phyloP scores from a whole-genome alignment of 2,329 filamentous ascomycete species.

The Ceratocystis variospora region DNA sequence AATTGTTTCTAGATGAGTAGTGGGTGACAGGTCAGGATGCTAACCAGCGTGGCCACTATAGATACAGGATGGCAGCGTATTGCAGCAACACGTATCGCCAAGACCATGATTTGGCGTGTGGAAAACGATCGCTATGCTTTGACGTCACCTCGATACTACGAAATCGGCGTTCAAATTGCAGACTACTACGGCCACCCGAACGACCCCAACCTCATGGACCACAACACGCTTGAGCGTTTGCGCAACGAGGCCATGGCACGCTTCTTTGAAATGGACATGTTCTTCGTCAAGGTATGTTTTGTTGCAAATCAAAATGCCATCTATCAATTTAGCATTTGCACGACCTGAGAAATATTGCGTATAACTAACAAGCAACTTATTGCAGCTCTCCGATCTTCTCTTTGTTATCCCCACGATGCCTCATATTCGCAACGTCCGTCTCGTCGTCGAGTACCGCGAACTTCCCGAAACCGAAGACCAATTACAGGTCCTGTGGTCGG shows the following conservation, averaged over 20 bases:
- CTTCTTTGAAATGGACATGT: slow-evolving; percentile 47
- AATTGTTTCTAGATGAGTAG: background rate
- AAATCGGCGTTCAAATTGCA: slow-evolving; percentile 40
- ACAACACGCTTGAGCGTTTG: slow-evolving; percentile 33
- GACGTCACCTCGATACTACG: slow-evolving; percentile 35
- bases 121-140: slow-evolving; percentile 45
- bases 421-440: slow-evolving; percentile 42
- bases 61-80: slow-evolving; percentile 46
- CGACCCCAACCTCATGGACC: slow-evolving; percentile 33
- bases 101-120: slow-evolving; percentile 45
- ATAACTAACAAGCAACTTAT: background rate
- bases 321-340: background rate
- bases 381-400: slow-evolving; percentile 48
- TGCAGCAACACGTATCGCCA: slow-evolving; percentile 40
- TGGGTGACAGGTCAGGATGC: background rate
- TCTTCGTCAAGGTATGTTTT: slow-evolving; percentile 48
- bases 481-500: slow-evolving; percentile 29
- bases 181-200: slow-evolving; percentile 36
- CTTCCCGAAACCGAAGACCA: slow-evolving; percentile 38
- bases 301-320: background rate
- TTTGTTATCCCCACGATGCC: slow-evolving; percentile 42
- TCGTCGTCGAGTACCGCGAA: slow-evolving; percentile 47
- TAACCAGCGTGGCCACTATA: slow-evolving; percentile 22
- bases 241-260: slow-evolving; percentile 37
- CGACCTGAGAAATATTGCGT: background rate